These are phyloP conservation scores for Parafenestella ontariensis DNA, from an alignment of 2,329 filamentous ascomycete genomes.

Conservation along the genomic window DNA sequence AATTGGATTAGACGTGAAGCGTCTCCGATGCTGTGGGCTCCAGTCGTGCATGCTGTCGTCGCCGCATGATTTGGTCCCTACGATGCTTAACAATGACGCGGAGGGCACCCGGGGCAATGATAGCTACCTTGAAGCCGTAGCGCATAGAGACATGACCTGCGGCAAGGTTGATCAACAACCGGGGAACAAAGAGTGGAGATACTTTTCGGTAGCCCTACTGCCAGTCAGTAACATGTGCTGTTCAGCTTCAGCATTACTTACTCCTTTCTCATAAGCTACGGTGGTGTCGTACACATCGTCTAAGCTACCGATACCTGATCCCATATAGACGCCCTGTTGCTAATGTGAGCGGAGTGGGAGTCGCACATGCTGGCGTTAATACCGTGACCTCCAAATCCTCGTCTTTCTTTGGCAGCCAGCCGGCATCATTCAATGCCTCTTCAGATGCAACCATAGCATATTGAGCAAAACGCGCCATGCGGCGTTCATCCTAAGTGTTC, in stretches of 20 bases:
- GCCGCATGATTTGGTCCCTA: constrained; percentile 89
- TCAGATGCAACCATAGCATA: constrained; percentile 87
- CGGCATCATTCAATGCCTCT: constrained; percentile 84
- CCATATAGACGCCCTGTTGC: constrained; percentile 80
- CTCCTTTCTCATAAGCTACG: constrained; percentile 74
- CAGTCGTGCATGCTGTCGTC: constrained; percentile 95
- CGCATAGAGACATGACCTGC: constrained; percentile 95
- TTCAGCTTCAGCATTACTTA: constrained; percentile 52
- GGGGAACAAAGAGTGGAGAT: constrained; percentile 90
- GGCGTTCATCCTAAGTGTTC: constrained; percentile 65
- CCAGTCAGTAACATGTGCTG: constrained; percentile 1
- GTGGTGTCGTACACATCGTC: constrained; percentile 89
- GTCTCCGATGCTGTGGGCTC: constrained; percentile 92
- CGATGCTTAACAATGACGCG: constrained; percentile 7
- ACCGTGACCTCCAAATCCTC: constrained; percentile 75
- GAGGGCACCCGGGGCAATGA: background rate
- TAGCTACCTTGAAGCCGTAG: constrained; percentile 72
- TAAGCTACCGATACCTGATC: constrained; percentile 93
- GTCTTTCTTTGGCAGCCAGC: constrained; percentile 69
- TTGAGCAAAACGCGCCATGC: constrained; percentile 91
- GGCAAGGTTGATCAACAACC: constrained; percentile 91
- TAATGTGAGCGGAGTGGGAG: constrained; percentile 8
- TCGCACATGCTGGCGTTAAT: constrained; percentile 18
- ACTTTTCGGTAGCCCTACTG: constrained; percentile 87
- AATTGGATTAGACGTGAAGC: constrained; percentile 90